Percentiles rank a stretch among this genome's conserved stretches.
Conservation (phyloP, 495 filamentous ascomycete species). For the Penicillium herquei region DNA sequence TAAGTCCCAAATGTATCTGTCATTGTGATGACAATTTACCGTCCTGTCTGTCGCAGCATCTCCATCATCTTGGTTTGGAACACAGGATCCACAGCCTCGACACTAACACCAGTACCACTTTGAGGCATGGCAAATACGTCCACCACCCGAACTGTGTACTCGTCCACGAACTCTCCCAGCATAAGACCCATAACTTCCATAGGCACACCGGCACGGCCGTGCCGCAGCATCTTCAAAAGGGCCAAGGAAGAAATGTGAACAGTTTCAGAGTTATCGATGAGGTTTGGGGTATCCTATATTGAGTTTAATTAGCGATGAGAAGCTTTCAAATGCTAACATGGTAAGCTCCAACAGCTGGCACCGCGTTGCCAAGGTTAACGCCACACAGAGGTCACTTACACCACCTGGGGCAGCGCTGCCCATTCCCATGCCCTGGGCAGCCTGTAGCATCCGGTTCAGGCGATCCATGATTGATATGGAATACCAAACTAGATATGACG, state of each 20-base stretch:
- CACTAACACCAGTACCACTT: slow-evolving; percentile 95
- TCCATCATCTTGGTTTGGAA: slow-evolving; percentile 99
- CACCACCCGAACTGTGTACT: slow-evolving; percentile 96
- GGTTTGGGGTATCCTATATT: slow-evolving; percentile 72
- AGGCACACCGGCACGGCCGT: slow-evolving; percentile 94
- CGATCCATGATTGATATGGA: slow-evolving; percentile 67
- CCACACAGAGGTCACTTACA: slow-evolving; percentile 50
- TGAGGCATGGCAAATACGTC: slow-evolving; percentile 99
- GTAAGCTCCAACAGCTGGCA: neutral
- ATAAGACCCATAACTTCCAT: slow-evolving; percentile 99
- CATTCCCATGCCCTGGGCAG: slow-evolving; percentile 76
- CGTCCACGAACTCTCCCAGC: slow-evolving; percentile 98
- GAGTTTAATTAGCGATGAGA: slow-evolving; percentile 11
- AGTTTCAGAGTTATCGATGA: slow-evolving; percentile 98
- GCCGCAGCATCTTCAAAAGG: slow-evolving; percentile 95
- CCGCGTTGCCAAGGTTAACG: slow-evolving; percentile 5
- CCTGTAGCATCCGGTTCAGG: slow-evolving; percentile 76
- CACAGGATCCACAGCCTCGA: slow-evolving; percentile 96
- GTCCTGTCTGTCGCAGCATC: slow-evolving; percentile 94
- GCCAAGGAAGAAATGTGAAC: slow-evolving; percentile 98
- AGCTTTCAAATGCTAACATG: neutral
- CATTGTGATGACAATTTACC: slow-evolving; percentile 52
- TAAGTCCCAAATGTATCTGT: neutral
- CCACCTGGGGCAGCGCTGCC: slow-evolving; percentile 67
- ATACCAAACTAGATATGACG: slow-evolving; percentile 19